Percentiles rank a stretch among this genome's conserved stretches.
Conservation (phyloP, 768 basidiomycete genomes). For the Lactarius hatsudake region DNA sequence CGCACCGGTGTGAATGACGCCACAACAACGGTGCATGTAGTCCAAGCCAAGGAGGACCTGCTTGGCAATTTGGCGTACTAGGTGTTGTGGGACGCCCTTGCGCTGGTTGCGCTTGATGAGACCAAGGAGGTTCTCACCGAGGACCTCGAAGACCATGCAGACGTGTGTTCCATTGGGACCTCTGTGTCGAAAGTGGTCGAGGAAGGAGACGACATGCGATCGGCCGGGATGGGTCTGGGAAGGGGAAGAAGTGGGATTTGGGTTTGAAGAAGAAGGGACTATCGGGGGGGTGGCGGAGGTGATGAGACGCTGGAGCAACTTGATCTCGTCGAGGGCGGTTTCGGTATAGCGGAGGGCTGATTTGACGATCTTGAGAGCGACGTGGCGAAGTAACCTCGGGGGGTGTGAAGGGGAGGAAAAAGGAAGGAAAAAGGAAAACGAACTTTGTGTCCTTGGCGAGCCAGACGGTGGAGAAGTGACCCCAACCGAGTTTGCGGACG, state of each 20-base stretch:
- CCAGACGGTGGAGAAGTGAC: constrained; percentile 95
- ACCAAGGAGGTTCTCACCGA: constrained; percentile 93
- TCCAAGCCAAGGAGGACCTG: constrained; percentile 94
- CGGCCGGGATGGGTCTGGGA: constrained; percentile 80
- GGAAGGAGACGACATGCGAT: constrained; percentile 93
- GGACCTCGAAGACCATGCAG: constrained; percentile 99
- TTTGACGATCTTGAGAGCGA: constrained; percentile 99
- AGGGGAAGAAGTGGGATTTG: constrained; percentile 51
- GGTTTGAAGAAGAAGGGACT: constrained; percentile 46
- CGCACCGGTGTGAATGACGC: constrained; percentile 91
- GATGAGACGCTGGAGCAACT: constrained; percentile 92
- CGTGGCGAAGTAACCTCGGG: constrained; percentile 86
- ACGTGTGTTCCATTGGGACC: constrained; percentile 97
- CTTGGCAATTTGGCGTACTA: constrained; percentile 96
- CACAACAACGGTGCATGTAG: constrained; percentile 97
- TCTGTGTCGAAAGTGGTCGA: constrained; percentile 95
- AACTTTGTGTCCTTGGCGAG: constrained; percentile 80
- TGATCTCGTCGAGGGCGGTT: constrained; percentile 98
- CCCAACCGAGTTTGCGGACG: constrained; percentile 94
- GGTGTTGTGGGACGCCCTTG: constrained; percentile 90
- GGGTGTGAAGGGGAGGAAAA: background rate
- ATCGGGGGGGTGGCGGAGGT: constrained; percentile 66
- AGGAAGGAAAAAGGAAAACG: constrained; percentile 29
- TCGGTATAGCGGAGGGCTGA: constrained; percentile 96
- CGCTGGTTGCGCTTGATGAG: constrained; percentile 98